Percentiles rank a stretch among this genome's conserved stretches.
These are phyloP conservation scores for Citropsis articulata DNA, from an alignment of 345 rosid species.

Conservation along the genomic window DNA sequence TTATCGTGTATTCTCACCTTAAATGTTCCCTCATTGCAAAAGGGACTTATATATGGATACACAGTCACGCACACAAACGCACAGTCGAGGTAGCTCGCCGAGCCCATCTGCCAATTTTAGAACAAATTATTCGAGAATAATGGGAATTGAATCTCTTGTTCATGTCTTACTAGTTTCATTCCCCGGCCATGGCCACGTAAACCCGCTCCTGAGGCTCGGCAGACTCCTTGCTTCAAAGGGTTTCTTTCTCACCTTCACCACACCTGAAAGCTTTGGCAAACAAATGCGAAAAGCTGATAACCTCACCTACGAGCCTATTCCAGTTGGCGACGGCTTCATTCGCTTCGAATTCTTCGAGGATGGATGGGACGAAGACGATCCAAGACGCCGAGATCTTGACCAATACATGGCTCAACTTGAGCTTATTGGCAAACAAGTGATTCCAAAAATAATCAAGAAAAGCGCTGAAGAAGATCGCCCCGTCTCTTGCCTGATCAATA, in stretches of 20 bases:
- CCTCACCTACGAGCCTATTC: conserved; percentile 36
- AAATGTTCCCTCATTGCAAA: too few species aligned
- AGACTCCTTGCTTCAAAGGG: conserved; percentile 80
- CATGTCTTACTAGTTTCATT: conserved; percentile 77
- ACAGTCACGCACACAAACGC: too few species aligned
- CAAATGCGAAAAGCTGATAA: conserved; percentile 50
- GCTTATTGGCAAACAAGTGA: conserved; percentile 37
- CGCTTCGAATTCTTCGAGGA: conserved; percentile 72
- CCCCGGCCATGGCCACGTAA: conserved; percentile 84
- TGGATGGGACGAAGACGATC: conserved; percentile 55
- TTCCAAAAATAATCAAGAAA: conserved; percentile 44
- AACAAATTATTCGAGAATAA: not conserved
- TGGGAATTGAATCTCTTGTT: conserved; percentile 41
- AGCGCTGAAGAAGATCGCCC: conserved; percentile 56
- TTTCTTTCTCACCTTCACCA: conserved; percentile 64
- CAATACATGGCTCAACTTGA: conserved; percentile 51
- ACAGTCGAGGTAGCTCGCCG: too few species aligned
- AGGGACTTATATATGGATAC: too few species aligned
- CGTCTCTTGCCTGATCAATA: conserved; percentile 73
- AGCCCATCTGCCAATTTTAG: not conserved
- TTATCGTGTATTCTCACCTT: too few species aligned
- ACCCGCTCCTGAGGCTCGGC: conserved; percentile 77
- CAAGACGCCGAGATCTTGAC: conserved; percentile 33
- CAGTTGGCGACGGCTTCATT: conserved; percentile 62
- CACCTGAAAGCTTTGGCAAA: conserved; percentile 46